These are phyloP conservation scores for Eimeria sp. DNA, from an alignment of 169 alveolate genomes.

Conservation along the genomic window DNA sequence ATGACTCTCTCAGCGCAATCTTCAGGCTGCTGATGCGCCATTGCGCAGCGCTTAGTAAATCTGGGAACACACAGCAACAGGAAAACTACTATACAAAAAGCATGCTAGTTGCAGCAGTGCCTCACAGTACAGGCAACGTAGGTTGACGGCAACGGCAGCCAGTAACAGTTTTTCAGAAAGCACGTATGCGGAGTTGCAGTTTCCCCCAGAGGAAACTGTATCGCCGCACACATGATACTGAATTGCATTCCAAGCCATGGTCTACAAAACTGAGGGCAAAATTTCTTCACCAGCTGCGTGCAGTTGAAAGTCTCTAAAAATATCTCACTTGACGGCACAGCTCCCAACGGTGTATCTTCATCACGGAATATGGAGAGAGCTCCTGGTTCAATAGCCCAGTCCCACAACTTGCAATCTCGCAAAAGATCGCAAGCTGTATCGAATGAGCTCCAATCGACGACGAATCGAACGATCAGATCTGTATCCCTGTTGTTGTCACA, in stretches of 20 bases:
- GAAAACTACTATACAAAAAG: neutral
- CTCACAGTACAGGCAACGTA: too few species aligned
- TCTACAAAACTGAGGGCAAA: neutral
- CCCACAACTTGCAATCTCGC: conserved; percentile 77
- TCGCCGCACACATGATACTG: too few species aligned
- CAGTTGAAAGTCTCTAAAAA: neutral
- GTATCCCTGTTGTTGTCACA: conserved; percentile 74
- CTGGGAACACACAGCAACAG: neutral
- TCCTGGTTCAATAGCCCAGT: conserved; percentile 72
- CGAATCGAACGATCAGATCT: conserved; percentile 72
- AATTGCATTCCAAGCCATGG: neutral
- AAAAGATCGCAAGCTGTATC: conserved; percentile 75
- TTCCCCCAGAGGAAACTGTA: too few species aligned
- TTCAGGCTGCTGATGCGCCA: conserved; percentile 57
- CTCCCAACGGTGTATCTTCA: conserved; percentile 46
- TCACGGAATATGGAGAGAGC: conserved; percentile 67
- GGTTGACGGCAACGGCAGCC: too few species aligned
- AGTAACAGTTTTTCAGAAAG: too few species aligned
- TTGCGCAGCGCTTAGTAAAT: conserved; percentile 33
- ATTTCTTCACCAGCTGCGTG: neutral
- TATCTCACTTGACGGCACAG: conserved; percentile 11
- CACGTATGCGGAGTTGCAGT: too few species aligned
- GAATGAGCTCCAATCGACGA: conserved; percentile 74
- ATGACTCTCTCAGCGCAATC: conserved; percentile 28
- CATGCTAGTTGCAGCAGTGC: too few species aligned